Conservation (phyloP, 2,329 filamentous ascomycete genomes). For the Xylariaceae sp. region DNA sequence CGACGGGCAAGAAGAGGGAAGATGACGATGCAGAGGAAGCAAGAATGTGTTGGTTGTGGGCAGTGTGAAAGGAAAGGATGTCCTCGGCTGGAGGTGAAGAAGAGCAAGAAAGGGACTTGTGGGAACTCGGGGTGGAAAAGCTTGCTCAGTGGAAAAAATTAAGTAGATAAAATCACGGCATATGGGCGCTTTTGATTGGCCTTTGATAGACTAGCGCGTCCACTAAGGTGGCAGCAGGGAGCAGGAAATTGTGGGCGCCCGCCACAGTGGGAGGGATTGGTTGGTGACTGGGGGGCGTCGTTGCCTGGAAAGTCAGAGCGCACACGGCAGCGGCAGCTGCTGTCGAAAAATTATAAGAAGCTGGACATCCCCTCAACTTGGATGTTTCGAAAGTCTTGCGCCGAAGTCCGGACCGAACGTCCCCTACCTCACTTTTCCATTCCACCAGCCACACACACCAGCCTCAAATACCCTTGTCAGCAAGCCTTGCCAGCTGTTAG, state of each 20-base stretch:
- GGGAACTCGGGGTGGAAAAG: conserved; percentile 23
- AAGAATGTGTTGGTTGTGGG: not conserved
- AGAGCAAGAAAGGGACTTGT: conserved; percentile 23
- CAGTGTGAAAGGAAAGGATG: conserved; percentile 1
- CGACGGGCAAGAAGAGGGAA: not conserved
- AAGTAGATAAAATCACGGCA: conserved; percentile 25
- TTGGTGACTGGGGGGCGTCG: conserved; percentile 24
- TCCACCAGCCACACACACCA: conserved; percentile 19
- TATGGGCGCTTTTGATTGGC: conserved; percentile 21
- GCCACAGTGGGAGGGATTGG: conserved; percentile 28
- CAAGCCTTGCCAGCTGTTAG: conserved; percentile 18
- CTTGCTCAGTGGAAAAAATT: conserved; percentile 21
- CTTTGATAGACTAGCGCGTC: conserved; percentile 11
- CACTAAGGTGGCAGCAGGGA: conserved; percentile 26
- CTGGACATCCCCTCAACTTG: conserved; percentile 48
- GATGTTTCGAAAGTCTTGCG: conserved; percentile 45
- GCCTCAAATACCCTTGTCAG: conserved; percentile 19
- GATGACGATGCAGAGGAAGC: not conserved
- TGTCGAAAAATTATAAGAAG: conserved; percentile 53
- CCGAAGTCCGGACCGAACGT: conserved; percentile 54
- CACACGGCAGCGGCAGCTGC: conserved; percentile 21
- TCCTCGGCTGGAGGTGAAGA: conserved; percentile 2
- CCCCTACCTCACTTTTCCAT: conserved; percentile 27
- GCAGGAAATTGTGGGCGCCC: conserved; percentile 23
- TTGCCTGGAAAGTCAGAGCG: conserved; percentile 23